phyloP scores from a whole-genome alignment of 192 early-diverging fungal genomes.

The Rhizoclosmatium globosum region DNA sequence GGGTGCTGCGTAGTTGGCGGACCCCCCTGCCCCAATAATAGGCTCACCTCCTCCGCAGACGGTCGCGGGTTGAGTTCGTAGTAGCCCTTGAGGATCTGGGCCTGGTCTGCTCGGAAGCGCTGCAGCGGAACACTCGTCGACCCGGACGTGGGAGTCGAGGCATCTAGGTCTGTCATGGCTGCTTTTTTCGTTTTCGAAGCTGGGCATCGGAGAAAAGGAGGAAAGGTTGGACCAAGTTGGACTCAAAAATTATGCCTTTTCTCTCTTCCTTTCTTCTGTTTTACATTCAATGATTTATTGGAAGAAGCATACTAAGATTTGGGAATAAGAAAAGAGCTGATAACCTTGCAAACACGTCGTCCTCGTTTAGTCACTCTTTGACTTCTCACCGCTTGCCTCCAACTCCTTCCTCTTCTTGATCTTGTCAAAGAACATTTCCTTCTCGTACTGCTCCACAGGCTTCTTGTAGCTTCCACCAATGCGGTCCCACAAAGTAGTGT shows the following conservation, averaged over 20 bases:
- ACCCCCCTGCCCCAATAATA: background rate
- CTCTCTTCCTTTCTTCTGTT: background rate
- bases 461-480: constrained; percentile 61
- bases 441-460: constrained; percentile 53
- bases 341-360: background rate
- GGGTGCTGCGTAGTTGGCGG: background rate
- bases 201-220: background rate
- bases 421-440: constrained; percentile 65
- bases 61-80: constrained; percentile 29
- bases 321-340: background rate
- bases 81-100: constrained; percentile 8
- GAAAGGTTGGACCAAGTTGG: too few species aligned
- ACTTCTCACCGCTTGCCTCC: background rate
- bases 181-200: background rate
- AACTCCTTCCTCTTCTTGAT: constrained; percentile 12
- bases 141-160: background rate
- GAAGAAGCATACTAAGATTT: background rate
- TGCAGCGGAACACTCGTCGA: background rate
- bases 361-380: background rate
- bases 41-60: constrained; percentile 16
- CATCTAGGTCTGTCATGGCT: background rate
- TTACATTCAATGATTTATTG: background rate
- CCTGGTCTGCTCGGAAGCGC: constrained; percentile 29
- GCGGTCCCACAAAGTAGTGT: constrained; percentile 90
- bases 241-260: background rate